A percentile compares a stretch with the other conserved stretches of the same genome.
phyloP scores from a whole-genome alignment of 768 basidiomycete genomes.

The Paxillus ammoniavirescens region DNA sequence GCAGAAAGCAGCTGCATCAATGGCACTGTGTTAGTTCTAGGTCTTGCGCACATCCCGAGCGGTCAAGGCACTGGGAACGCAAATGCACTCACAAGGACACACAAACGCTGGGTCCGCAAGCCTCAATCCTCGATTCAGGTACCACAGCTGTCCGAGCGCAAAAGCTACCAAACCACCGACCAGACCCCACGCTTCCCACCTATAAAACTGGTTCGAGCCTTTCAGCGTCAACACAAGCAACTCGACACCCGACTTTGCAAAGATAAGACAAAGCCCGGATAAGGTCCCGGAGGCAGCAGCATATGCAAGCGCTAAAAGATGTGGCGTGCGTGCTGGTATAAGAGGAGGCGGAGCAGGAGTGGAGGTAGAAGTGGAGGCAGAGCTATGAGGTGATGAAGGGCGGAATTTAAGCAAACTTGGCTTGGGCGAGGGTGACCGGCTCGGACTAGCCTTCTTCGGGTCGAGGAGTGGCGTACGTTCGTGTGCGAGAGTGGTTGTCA shows the following conservation, averaged over 20 bases:
- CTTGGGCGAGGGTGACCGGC: slow-evolving; percentile 29
- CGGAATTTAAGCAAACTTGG: slow-evolving; percentile 29
- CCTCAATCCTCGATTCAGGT: slow-evolving; percentile 74
- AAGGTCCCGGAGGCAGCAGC: slow-evolving; percentile 86
- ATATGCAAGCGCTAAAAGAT: slow-evolving; percentile 78
- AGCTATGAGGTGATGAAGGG: slow-evolving; percentile 23
- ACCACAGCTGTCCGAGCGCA: slow-evolving; percentile 82
- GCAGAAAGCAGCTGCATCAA: slow-evolving; percentile 74
- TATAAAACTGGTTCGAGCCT: slow-evolving; percentile 79
- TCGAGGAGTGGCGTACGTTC: slow-evolving; percentile 62
- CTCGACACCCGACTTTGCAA: slow-evolving; percentile 93
- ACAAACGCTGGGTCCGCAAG: slow-evolving; percentile 84
- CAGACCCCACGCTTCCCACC: slow-evolving; percentile 83
- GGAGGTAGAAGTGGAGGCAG: slow-evolving; percentile 23
- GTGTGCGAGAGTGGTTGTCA: slow-evolving; percentile 24
- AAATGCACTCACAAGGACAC: slow-evolving; percentile 65
- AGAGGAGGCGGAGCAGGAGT: slow-evolving; percentile 12
- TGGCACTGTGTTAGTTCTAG: not conserved
- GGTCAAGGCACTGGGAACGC: no score
- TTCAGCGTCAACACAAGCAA: slow-evolving; percentile 74
- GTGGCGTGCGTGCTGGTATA: slow-evolving; percentile 42
- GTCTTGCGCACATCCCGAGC: not conserved
- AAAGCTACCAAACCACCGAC: slow-evolving; percentile 68
- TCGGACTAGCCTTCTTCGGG: slow-evolving; percentile 19
- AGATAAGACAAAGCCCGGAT: slow-evolving; percentile 88